Conservation (phyloP, 495 filamentous ascomycete genomes). For the Niebla homalea region DNA sequence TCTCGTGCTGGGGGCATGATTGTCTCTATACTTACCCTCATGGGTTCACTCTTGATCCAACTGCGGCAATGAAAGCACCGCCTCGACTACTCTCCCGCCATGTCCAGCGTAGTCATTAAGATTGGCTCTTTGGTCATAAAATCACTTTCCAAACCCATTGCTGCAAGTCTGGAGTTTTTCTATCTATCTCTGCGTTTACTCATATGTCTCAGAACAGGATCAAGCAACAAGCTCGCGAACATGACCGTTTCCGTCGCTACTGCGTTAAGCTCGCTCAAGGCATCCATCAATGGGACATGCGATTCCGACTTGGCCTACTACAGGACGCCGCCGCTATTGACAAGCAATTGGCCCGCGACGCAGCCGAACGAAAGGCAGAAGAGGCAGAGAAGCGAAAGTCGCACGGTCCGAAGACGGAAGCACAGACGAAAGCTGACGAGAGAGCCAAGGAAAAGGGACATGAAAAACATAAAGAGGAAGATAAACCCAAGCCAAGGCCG, state of each 20-base stretch:
- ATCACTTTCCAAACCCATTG: slow-evolving; percentile 61
- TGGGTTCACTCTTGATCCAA: too few species aligned
- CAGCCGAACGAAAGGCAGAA: slow-evolving; percentile 30
- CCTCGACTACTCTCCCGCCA: slow-evolving; percentile 11
- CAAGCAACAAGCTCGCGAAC: slow-evolving; percentile 87
- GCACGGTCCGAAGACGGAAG: slow-evolving; percentile 46
- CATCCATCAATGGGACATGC: slow-evolving; percentile 91
- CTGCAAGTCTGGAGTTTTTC: slow-evolving; percentile 34
- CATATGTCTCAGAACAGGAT: slow-evolving; percentile 63
- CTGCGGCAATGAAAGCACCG: too few species aligned
- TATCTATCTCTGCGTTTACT: slow-evolving; percentile 30
- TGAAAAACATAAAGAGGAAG: slow-evolving; percentile 28
- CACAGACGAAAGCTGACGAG: slow-evolving; percentile 45
- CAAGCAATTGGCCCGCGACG: slow-evolving; percentile 21
- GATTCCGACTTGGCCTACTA: slow-evolving; percentile 68
- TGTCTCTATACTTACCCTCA: too few species aligned
- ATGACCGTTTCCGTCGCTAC: slow-evolving; percentile 70
- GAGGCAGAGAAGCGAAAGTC: slow-evolving; percentile 46
- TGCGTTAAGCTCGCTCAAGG: slow-evolving; percentile 67
- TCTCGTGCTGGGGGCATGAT: too few species aligned
- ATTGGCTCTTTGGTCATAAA: slow-evolving; percentile 53
- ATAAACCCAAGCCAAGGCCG: slow-evolving; percentile 21
- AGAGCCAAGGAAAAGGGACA: slow-evolving; percentile 36
- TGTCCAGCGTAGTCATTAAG: slow-evolving; percentile 55
- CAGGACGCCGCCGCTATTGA: slow-evolving; percentile 59